Evolutionary conservation across 495 filamentous ascomycete species (phyloP).

Genomic region (Oleoguttula mirabilis): DNA sequence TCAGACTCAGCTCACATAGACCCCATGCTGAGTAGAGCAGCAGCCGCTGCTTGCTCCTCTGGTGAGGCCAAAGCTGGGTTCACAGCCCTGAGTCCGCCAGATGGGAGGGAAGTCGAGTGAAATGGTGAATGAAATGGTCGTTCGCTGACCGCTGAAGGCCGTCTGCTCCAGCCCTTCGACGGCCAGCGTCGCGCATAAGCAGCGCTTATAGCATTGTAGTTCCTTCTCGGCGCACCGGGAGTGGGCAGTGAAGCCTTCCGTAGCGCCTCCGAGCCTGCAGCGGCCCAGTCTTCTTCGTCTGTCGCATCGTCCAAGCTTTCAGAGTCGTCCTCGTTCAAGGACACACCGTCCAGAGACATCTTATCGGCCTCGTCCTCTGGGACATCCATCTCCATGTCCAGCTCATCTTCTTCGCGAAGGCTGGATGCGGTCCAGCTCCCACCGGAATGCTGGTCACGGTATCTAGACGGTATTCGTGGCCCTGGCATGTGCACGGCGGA

Average conservation of each 20-base stretch:
- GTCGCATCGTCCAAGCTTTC: slow-evolving; percentile 78
- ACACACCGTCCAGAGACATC: slow-evolving; percentile 82
- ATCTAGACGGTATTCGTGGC: slow-evolving; percentile 33
- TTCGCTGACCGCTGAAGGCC: slow-evolving; percentile 3
- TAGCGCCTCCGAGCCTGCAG: slow-evolving; percentile 74
- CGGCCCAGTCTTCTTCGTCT: slow-evolving; percentile 96
- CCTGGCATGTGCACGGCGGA: slow-evolving; percentile 15
- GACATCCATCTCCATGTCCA: slow-evolving; percentile 47
- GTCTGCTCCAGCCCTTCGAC: slow-evolving; percentile 7
- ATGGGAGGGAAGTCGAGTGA: slow-evolving; percentile 12
- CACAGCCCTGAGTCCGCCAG: background rate
- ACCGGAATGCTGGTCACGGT: slow-evolving; percentile 39
- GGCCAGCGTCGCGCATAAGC: slow-evolving; percentile 7
- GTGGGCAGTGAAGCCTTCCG: slow-evolving; percentile 39
- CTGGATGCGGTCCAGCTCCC: slow-evolving; percentile 57
- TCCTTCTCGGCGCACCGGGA: slow-evolving; percentile 15
- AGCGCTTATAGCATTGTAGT: slow-evolving; percentile 26
- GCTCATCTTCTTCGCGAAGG: slow-evolving; percentile 44
- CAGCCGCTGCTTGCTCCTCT: slow-evolving; percentile 73
- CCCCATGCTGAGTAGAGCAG: slow-evolving; percentile 71
- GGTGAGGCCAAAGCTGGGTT: slow-evolving; percentile 21
- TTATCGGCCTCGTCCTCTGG: slow-evolving; percentile 82
- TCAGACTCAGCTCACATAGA: slow-evolving; percentile 60
- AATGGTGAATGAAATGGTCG: slow-evolving; percentile 10
- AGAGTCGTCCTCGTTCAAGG: slow-evolving; percentile 61